Evolutionary conservation across 441 rosid genomes (phyloP).

Genomic region (Rhodomyrtus psidioides): DNA sequence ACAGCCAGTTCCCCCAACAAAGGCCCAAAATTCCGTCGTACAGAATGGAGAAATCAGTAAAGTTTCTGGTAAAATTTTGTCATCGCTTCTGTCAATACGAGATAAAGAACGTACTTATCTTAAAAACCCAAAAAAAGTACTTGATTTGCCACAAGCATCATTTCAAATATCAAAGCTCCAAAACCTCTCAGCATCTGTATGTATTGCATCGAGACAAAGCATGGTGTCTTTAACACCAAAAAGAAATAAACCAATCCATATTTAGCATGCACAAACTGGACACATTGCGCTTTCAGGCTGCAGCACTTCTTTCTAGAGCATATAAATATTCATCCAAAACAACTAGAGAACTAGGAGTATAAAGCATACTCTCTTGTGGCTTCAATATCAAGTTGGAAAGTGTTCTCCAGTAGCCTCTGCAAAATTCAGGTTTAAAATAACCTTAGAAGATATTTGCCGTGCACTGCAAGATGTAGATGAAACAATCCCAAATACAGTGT

Average conservation of each 20-base stretch:
- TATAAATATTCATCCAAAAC: not conserved
- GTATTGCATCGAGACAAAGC: not conserved
- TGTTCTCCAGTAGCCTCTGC: slow-evolving; percentile 89
- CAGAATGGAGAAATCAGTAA: not conserved
- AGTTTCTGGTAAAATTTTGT: not conserved
- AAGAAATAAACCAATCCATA: not conserved
- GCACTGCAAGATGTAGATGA: not conserved
- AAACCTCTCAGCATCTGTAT: not conserved
- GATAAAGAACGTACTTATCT: not conserved
- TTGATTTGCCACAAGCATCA: not conserved
- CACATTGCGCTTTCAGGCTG: not conserved
- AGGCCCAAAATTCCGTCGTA: not conserved
- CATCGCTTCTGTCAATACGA: not conserved
- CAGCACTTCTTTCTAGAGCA: not conserved
- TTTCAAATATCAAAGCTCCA: not conserved
- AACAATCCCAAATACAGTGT: not conserved
- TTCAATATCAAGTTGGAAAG: slow-evolving; percentile 78
- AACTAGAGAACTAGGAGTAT: not conserved
- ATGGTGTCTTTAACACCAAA: not conserved
- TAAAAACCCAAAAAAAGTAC: not conserved
- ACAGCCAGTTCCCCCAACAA: not conserved
- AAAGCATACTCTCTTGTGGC: slow-evolving; percentile 82
- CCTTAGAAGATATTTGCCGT: not conserved
- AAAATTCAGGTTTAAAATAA: slow-evolving; percentile 11
- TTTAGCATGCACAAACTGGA: not conserved